These are phyloP conservation scores for Phytophthora colocasiae DNA, from an alignment of 352 stramenopile species.

Conservation along the genomic window DNA sequence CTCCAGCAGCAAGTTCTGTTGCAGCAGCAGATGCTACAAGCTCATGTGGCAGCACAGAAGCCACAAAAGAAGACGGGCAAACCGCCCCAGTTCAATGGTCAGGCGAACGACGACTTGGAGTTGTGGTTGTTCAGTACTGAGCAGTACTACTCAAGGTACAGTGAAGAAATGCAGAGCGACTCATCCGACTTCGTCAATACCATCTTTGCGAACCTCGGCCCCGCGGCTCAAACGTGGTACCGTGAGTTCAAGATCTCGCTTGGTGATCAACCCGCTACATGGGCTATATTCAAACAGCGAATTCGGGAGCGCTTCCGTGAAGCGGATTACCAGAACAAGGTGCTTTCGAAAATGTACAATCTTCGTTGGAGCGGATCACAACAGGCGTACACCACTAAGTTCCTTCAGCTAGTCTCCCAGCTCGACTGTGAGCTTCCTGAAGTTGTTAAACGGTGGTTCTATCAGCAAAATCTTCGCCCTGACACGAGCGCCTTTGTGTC, in stretches of 20 bases:
- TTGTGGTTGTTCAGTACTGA: background rate
- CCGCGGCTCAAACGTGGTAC: background rate
- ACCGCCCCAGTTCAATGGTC: background rate
- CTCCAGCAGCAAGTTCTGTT: conserved; percentile 17
- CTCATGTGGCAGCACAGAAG: background rate
- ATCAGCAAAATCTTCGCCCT: conserved; percentile 5
- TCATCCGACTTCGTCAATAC: background rate
- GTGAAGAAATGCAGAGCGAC: background rate
- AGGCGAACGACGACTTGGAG: background rate
- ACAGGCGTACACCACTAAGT: conserved; percentile 9
- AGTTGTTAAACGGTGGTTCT: conserved; percentile 7
- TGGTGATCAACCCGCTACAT: conserved; percentile 14
- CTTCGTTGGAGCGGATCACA: background rate
- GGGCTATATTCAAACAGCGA: conserved; percentile 10
- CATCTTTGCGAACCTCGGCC: background rate
- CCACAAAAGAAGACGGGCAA: background rate
- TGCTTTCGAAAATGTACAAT: conserved; percentile 1
- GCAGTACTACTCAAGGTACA: background rate
- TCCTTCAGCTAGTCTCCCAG: conserved; percentile 8
- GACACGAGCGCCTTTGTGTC: conserved; percentile 11
- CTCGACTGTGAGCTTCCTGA: conserved; percentile 5
- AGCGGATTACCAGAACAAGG: conserved; percentile 2
- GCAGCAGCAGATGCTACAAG: conserved; percentile 17
- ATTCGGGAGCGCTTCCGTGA: background rate
- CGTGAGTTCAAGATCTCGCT: conserved; percentile 18